Evolutionary conservation across 2,329 filamentous ascomycete species (phyloP).

Genomic region (Herpotrichia juniperi): DNA sequence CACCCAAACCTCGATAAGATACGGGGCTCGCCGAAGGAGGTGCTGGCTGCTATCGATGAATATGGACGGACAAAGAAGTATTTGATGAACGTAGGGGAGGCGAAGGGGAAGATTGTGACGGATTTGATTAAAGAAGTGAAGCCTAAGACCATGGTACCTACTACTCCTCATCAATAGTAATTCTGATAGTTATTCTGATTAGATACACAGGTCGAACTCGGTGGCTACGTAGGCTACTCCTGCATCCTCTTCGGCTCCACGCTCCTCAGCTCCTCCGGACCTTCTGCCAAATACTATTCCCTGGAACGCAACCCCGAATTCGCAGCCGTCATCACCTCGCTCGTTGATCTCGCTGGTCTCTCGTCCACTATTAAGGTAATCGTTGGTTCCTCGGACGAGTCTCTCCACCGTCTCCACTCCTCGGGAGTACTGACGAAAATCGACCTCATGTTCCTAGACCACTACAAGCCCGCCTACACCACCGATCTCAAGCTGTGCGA

Average conservation of each 20-base stretch:
- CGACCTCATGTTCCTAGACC: constrained; percentile 79
- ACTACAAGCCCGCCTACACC: constrained; percentile 78
- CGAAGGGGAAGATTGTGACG: constrained; percentile 74
- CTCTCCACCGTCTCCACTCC: constrained; percentile 65
- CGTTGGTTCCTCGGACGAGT: constrained; percentile 71
- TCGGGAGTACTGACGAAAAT: constrained; percentile 63
- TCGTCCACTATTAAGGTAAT: constrained; percentile 71
- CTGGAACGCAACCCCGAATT: constrained; percentile 78
- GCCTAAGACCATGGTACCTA: constrained; percentile 66
- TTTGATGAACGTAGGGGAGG: constrained; percentile 80
- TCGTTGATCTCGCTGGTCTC: constrained; percentile 79
- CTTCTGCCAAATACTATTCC: constrained; percentile 64
- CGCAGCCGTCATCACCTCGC: constrained; percentile 69
- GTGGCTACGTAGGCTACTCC: constrained; percentile 83
- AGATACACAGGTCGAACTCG: constrained; percentile 67
- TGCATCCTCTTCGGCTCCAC: constrained; percentile 76
- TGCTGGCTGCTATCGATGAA: constrained; percentile 74
- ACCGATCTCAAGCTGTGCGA: constrained; percentile 80
- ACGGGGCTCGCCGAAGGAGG: constrained; percentile 65
- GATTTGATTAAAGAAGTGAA: constrained; percentile 71
- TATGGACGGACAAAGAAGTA: constrained; percentile 70
- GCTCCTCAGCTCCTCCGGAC: constrained; percentile 67
- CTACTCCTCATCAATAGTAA: not conserved
- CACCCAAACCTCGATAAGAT: constrained; percentile 67
- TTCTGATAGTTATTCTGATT: constrained; percentile 1